Evolutionary conservation across 208 protist genomes (phyloP).

Genomic region (Borovskyia barvae): DNA sequence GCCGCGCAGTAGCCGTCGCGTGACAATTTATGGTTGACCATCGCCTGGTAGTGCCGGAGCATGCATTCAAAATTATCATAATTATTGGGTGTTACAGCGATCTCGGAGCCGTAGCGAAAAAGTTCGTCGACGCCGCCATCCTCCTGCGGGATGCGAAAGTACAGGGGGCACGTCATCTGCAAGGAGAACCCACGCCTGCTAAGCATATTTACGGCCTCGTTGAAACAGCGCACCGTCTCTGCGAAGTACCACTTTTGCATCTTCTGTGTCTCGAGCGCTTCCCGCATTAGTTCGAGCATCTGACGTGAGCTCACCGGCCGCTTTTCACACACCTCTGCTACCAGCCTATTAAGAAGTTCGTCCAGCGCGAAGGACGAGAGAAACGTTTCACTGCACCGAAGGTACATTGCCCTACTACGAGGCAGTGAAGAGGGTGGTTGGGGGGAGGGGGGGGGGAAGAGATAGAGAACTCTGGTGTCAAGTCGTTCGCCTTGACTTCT

Average conservation of each 20-base stretch:
- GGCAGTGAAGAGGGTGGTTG: no score
- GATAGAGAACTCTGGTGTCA: no score
- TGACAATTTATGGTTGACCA: conserved; percentile 9
- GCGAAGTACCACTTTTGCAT: conserved; percentile 28
- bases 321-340: conserved; percentile 23
- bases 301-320: conserved; percentile 25
- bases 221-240: conserved; percentile 28
- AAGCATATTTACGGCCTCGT: conserved; percentile 19
- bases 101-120: conserved; percentile 46
- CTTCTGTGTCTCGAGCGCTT: conserved; percentile 20
- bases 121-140: conserved; percentile 52
- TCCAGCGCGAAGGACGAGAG: conserved; percentile 26
- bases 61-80: conserved; percentile 41
- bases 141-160: conserved; percentile 50
- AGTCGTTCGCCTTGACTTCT: no score
- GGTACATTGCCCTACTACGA: conserved; percentile 28
- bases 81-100: conserved; percentile 55
- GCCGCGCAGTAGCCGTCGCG: conserved; percentile 25
- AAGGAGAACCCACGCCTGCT: conserved; percentile 23
- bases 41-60: conserved; percentile 21
- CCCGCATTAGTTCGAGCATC: conserved; percentile 21
- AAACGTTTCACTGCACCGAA: conserved; percentile 24
- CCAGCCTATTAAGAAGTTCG: conserved; percentile 22
- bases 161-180: conserved; percentile 32
- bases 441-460: no score